These are phyloP conservation scores for Astragalus membranaceus DNA, from an alignment of 306 rosid genomes.

Conservation along the genomic window DNA sequence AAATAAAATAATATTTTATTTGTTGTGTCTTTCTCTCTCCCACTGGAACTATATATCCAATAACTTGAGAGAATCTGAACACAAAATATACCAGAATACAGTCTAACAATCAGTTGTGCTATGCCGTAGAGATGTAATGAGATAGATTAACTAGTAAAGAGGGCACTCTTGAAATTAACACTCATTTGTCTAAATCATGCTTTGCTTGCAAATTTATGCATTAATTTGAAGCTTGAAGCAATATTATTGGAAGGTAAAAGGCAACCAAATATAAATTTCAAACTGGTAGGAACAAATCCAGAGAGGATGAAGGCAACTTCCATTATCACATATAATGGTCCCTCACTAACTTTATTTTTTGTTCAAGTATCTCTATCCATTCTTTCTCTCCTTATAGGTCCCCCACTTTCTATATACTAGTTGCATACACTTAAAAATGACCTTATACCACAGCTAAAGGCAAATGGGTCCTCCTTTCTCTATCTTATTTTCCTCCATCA, in stretches of 20 bases:
- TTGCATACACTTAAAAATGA: constrained; percentile 27
- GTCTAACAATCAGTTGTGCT: too few relatives aligned
- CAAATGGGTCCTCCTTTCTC: constrained; percentile 49
- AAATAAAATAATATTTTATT: too few relatives aligned
- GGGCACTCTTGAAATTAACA: constrained; percentile 14
- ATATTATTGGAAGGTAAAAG: constrained; percentile 30
- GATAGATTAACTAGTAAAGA: background rate
- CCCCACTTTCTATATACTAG: constrained; percentile 21
- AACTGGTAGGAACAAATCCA: constrained; percentile 49
- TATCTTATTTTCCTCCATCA: constrained; percentile 30
- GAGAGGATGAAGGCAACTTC: constrained; percentile 71
- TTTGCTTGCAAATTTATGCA: constrained; percentile 38
- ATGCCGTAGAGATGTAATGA: too few relatives aligned
- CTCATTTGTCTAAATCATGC: constrained; percentile 38
- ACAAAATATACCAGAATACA: too few relatives aligned
- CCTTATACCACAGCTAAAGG: constrained; percentile 30
- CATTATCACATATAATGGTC: constrained; percentile 42
- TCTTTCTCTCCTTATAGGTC: constrained; percentile 20
- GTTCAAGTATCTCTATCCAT: constrained; percentile 18
- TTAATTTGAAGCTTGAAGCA: constrained; percentile 42
- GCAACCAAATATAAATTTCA: constrained; percentile 23
- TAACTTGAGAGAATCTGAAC: too few relatives aligned
- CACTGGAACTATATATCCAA: too few relatives aligned
- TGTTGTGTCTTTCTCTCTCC: too few relatives aligned
- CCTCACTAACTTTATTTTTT: constrained; percentile 25